Evolutionary conservation across 1,284 basidiomycete species (phyloP).

Genomic region (Heterobasidion parviporum): DNA sequence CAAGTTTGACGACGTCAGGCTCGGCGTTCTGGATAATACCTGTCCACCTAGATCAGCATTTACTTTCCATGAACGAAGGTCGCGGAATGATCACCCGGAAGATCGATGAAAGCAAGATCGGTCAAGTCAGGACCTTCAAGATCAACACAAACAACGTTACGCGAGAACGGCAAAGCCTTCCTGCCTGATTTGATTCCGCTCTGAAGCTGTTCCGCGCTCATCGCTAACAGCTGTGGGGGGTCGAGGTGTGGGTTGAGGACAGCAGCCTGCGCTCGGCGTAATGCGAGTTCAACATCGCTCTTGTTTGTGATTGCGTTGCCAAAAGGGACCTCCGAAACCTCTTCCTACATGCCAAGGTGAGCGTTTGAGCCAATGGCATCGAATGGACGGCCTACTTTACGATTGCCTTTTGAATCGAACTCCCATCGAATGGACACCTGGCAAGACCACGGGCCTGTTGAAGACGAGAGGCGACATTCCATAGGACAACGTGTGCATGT

Average conservation of each 20-base stretch:
- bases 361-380: neutral
- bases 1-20: slow-evolving; percentile 22
- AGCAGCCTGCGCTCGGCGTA: slow-evolving; percentile 37
- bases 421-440: slow-evolving; percentile 27
- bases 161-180: slow-evolving; percentile 27
- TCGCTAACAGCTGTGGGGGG: slow-evolving; percentile 15
- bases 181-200: neutral
- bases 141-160: slow-evolving; percentile 36
- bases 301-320: slow-evolving; percentile 25
- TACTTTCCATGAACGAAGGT: too few relatives aligned
- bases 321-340: slow-evolving; percentile 27
- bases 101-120: slow-evolving; percentile 36
- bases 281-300: slow-evolving; percentile 26
- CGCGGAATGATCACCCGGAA: slow-evolving; percentile 27
- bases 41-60: neutral
- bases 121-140: slow-evolving; percentile 34
- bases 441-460: slow-evolving; percentile 25
- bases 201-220: slow-evolving; percentile 15
- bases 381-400: neutral
- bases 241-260: slow-evolving; percentile 29
- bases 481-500: slow-evolving; percentile 37
- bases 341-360: slow-evolving; percentile 7
- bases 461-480: slow-evolving; percentile 28
- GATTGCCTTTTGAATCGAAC: slow-evolving; percentile 16
- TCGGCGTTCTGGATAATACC: slow-evolving; percentile 26